Evolutionary conservation across 177 flowering plant genomes (phyloP).

Genomic region (Vitis hybrid): DNA sequence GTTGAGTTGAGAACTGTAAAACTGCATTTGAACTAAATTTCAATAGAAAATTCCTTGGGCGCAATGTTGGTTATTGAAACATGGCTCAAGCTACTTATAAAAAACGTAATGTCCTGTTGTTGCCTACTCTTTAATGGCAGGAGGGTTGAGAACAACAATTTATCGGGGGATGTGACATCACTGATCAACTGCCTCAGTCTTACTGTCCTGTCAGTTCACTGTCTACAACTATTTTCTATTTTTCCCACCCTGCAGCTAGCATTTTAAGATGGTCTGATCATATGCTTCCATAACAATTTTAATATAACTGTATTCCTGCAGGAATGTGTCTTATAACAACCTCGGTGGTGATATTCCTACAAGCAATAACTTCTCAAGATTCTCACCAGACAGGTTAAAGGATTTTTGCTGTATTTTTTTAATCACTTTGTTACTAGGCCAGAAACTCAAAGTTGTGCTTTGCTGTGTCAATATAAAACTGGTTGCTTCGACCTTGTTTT

Average conservation of each 20-base stretch:
- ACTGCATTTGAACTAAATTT: neutral
- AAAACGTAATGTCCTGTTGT: no score
- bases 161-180: conserved; percentile 70
- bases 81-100: no score
- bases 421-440: neutral
- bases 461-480: neutral
- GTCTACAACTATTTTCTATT: neutral
- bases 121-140: conserved; percentile 29
- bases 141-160: conserved; percentile 74
- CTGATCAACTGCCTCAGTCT: conserved; percentile 79
- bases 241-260: neutral
- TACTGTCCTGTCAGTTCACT: conserved; percentile 54
- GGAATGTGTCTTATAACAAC: conserved; percentile 90
- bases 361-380: conserved; percentile 87
- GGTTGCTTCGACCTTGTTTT: neutral
- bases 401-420: neutral
- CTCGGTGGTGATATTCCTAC: conserved; percentile 77
- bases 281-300: neutral
- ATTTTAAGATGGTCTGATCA: neutral
- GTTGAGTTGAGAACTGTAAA: no score
- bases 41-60: neutral
- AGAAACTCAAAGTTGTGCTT: neutral
- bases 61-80: neutral
- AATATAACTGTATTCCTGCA: conserved; percentile 23
- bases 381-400: conserved; percentile 68